phyloP scores from a whole-genome alignment of 257 asterid genomes.

The Coffea eugenioides region DNA sequence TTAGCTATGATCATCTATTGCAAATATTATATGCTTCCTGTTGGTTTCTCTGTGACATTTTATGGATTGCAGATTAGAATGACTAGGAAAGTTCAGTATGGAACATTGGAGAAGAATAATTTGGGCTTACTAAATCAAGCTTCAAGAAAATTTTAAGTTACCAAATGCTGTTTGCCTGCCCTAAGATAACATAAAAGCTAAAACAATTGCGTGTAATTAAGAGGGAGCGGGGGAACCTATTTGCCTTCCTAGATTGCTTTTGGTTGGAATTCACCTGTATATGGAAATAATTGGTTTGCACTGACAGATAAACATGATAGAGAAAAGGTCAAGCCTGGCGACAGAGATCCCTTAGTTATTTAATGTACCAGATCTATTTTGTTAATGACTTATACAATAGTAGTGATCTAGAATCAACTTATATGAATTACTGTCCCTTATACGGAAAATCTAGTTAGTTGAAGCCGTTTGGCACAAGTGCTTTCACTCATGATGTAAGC shows the following conservation, averaged over 20 bases:
- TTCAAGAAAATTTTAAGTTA: neutral
- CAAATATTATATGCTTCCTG: neutral
- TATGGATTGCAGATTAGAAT: neutral
- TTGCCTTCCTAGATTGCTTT: neutral
- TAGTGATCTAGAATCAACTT: neutral
- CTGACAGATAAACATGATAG: neutral
- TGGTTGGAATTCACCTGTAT: neutral
- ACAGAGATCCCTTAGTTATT: neutral
- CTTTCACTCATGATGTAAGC: neutral
- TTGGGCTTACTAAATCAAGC: neutral
- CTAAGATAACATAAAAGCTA: neutral
- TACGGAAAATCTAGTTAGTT: neutral
- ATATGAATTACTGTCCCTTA: neutral
- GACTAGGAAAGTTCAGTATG: neutral
- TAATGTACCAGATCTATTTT: neutral
- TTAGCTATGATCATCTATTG: neutral
- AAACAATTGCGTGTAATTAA: neutral
- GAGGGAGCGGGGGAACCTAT: neutral
- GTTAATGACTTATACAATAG: neutral
- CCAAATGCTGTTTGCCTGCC: neutral
- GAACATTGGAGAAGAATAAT: neutral
- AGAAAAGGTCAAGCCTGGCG: neutral
- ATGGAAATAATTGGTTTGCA: neutral
- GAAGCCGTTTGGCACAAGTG: neutral
- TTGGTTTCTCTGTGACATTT: neutral